Percentiles rank a stretch among this genome's conserved stretches.
These are phyloP conservation scores for Otatea glauca DNA, from an alignment of 176 grass and related monocot species.

Conservation along the genomic window DNA sequence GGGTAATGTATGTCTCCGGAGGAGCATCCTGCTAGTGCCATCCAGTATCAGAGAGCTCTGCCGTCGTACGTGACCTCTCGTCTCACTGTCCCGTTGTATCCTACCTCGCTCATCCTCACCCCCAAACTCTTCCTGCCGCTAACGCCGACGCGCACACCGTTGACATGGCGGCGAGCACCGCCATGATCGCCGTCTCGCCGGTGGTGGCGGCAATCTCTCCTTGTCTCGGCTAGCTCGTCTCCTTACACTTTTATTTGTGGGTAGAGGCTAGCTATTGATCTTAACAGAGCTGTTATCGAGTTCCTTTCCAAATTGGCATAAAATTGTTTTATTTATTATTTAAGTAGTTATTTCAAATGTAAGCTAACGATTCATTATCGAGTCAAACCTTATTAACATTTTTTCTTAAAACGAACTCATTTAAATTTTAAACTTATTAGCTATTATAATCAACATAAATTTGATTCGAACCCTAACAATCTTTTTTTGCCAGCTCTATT, in stretches of 20 bases:
- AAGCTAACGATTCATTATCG: no score
- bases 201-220: neutral
- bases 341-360: no score
- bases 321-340: no score
- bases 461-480: no score
- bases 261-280: no score
- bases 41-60: slow-evolving; percentile 58
- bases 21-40: slow-evolving; percentile 54
- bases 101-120: neutral
- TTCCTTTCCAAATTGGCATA: no score
- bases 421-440: no score
- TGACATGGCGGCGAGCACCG: neutral
- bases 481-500: neutral
- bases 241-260: neutral
- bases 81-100: neutral
- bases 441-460: no score
- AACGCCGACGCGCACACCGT: neutral
- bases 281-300: no score
- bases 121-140: neutral
- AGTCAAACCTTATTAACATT: no score
- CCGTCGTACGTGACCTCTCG: slow-evolving; percentile 71
- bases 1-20: slow-evolving; percentile 78
- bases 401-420: no score
- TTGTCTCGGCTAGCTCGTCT: neutral
- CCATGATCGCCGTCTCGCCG: neutral